phyloP scores from a whole-genome alignment of 2,329 filamentous ascomycete genomes.

The Cucurbitaria berberidis region DNA sequence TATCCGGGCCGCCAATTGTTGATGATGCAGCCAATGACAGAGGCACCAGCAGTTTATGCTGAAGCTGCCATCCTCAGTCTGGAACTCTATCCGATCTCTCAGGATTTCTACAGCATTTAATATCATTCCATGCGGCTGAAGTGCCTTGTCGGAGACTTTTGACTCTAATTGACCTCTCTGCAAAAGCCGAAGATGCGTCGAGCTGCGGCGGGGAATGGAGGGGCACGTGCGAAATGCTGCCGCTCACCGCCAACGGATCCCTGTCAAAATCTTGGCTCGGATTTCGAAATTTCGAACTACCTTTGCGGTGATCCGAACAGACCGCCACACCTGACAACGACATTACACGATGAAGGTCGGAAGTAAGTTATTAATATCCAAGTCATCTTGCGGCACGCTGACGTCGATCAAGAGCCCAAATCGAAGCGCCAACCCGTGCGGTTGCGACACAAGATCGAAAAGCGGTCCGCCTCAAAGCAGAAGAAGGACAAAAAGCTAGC shows the following conservation, averaged over 20 bases:
- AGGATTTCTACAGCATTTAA: neutral
- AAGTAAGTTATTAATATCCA: slow-evolving; percentile 40
- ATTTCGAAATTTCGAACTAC: slow-evolving; percentile 32
- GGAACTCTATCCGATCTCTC: neutral
- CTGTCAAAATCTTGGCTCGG: slow-evolving; percentile 24
- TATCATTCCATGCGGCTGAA: neutral
- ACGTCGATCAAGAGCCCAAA: slow-evolving; percentile 72
- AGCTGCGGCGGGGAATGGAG: neutral
- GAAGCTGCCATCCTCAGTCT: neutral
- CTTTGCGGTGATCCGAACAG: slow-evolving; percentile 8
- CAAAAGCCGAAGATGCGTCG: neutral
- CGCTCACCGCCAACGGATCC: slow-evolving; percentile 13
- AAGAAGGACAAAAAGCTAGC: slow-evolving; percentile 85
- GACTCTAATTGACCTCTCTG: neutral
- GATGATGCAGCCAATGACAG: slow-evolving; percentile 20
- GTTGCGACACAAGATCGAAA: slow-evolving; percentile 94
- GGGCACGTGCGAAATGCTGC: slow-evolving; percentile 14
- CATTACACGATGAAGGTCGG: slow-evolving; percentile 50
- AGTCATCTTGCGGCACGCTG: neutral
- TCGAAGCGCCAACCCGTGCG: slow-evolving; percentile 92
- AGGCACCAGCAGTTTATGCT: neutral
- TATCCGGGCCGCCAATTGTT: slow-evolving; percentile 17
- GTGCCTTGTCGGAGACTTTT: neutral
- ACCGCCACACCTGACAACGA: slow-evolving; percentile 18
- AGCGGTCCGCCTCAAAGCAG: slow-evolving; percentile 88